A percentile compares a stretch with the other conserved stretches of the same genome.
These are phyloP conservation scores for Penicillium psychrosexuale DNA, from an alignment of 2,329 filamentous ascomycete genomes.

Conservation along the genomic window DNA sequence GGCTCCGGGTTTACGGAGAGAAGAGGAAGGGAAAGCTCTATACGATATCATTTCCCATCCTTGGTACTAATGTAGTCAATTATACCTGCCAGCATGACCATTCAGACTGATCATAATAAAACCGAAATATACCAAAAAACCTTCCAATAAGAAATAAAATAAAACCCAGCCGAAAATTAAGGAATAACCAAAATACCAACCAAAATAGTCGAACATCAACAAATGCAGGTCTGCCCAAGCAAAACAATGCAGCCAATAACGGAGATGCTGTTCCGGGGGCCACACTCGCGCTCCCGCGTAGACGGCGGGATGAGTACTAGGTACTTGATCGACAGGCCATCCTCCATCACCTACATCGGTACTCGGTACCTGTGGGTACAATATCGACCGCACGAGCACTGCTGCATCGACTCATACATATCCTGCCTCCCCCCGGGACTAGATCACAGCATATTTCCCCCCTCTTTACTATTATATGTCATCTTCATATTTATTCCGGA, in stretches of 20 bases:
- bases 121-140: neutral
- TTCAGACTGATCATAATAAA: neutral
- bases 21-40: neutral
- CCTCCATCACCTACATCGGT: conserved; percentile 1
- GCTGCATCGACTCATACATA: conserved; percentile 9
- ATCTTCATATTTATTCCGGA: conserved; percentile 4
- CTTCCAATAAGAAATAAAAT: neutral
- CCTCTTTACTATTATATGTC: conserved; percentile 7
- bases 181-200: neutral
- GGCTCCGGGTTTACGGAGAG: neutral
- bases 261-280: neutral
- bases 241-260: conserved; percentile 71
- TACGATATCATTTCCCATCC: neutral
- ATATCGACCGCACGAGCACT: conserved; percentile 10
- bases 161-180: neutral
- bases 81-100: neutral
- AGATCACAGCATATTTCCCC: conserved; percentile 5
- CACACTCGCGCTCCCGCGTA: conserved; percentile 14
- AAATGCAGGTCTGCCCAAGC: conserved; percentile 42
- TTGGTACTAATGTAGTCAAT: neutral
- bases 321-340: conserved; percentile 13
- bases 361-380: conserved; percentile 11
- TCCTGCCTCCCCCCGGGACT: conserved; percentile 7
- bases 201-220: conserved; percentile 8
- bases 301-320: conserved; percentile 16